Percentiles rank a stretch among this genome's conserved stretches.
Evolutionary conservation across 225 moss, liverwort and hornwort genomes (phyloP).

Genomic region (Straminergon stramineum): DNA sequence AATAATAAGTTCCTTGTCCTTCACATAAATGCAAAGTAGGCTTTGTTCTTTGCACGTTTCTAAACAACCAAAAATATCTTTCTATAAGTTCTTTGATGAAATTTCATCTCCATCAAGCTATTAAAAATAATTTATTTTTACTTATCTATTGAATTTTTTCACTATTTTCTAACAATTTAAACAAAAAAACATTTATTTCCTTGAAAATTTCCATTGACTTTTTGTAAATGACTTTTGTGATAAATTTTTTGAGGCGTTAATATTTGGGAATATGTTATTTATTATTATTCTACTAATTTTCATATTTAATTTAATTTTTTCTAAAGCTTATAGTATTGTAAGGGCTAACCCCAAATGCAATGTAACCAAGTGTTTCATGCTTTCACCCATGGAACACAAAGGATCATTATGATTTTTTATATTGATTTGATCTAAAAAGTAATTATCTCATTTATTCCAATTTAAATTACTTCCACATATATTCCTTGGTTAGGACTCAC

Average conservation of each 20-base stretch:
- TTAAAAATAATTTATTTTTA: neutral
- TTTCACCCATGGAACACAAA: neutral
- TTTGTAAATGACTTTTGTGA: too few species aligned
- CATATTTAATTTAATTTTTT: neutral
- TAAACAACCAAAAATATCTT: neutral
- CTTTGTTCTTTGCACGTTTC: neutral
- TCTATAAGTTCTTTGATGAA: neutral
- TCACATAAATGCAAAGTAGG: neutral
- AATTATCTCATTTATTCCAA: neutral
- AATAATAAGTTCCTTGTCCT: neutral
- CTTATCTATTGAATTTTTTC: neutral
- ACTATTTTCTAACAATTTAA: neutral
- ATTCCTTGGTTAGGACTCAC: neutral
- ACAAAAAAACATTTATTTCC: neutral
- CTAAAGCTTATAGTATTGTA: neutral
- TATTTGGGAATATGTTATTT: neutral
- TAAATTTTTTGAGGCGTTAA: neutral
- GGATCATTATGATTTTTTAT: neutral
- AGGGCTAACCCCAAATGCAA: neutral
- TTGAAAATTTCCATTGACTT: neutral
- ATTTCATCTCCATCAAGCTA: neutral
- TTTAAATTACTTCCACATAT: neutral
- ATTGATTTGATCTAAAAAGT: neutral
- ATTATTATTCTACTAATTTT: neutral
- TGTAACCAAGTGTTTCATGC: fast-evolving